phyloP scores from a whole-genome alignment of 176 grass and related monocot genomes.

The Cenchrus fungigraminus region DNA sequence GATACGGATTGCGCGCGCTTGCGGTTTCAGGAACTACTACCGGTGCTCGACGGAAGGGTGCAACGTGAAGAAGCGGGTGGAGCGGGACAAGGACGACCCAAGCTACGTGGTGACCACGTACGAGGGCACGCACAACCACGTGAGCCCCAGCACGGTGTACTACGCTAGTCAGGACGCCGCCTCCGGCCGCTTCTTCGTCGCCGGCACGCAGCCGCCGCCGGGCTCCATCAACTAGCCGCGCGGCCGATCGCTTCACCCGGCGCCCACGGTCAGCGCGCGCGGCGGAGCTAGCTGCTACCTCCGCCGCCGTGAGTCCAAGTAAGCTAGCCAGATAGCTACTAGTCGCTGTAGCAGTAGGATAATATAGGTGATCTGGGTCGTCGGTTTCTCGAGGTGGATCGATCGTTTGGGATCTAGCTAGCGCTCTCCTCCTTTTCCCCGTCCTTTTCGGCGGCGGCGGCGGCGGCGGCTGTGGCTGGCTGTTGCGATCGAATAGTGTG shows the following conservation, averaged over 20 bases:
- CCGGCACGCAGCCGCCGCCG: constrained; percentile 67
- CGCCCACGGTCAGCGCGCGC: not conserved
- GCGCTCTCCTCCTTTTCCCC: not conserved
- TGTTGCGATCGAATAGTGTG: not conserved
- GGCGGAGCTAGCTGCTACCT: not conserved
- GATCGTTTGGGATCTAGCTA: not conserved
- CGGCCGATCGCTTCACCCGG: not conserved
- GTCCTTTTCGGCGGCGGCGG: constrained; percentile 3
- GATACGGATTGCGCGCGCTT: not conserved
- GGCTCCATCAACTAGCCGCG: constrained; percentile 22
- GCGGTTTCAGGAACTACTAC: constrained; percentile 81
- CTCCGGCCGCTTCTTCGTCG: constrained; percentile 87
- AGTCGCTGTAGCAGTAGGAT: not conserved
- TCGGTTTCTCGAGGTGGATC: constrained; percentile 20
- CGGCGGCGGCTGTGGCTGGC: constrained; percentile 13
- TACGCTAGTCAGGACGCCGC: constrained; percentile 86
- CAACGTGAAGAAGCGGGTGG: constrained; percentile 94
- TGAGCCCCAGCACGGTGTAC: constrained; percentile 81
- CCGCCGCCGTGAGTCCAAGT: not conserved
- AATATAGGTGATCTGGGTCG: constrained; percentile 20
- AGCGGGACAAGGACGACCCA: constrained; percentile 82
- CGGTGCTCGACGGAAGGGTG: constrained; percentile 95
- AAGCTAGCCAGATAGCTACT: not conserved
- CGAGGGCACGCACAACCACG: constrained; percentile 89
- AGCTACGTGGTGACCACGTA: constrained; percentile 95